A percentile compares a stretch with the other conserved stretches of the same genome.
Conservation (phyloP, 148 eudicot genomes). For the Camellia granthamiana region DNA sequence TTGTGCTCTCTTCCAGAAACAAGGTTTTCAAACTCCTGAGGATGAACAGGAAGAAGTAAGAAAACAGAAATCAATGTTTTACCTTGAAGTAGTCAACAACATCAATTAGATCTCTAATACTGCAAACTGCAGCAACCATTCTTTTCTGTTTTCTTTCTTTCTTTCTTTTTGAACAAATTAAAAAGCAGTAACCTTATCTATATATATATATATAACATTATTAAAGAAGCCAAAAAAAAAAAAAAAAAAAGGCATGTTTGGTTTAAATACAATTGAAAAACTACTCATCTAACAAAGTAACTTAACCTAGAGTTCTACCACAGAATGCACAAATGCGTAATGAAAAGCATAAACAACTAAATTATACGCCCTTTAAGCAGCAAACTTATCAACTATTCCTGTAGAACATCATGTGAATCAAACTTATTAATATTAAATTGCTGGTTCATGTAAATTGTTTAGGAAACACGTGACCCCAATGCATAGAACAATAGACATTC, state of each 20-base stretch:
- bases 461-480: neutral
- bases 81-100: neutral
- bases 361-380: neutral
- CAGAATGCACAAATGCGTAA: neutral
- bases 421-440: neutral
- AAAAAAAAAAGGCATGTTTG: neutral
- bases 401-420: neutral
- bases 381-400: neutral
- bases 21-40: slow-evolving; percentile 62
- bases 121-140: neutral
- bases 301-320: no score
- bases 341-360: neutral
- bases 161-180: neutral
- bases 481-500: neutral
- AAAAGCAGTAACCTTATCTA: neutral
- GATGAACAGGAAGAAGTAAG: slow-evolving; percentile 1
- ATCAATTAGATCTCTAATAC: neutral
- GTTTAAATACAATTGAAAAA: neutral
- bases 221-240: neutral
- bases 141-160: neutral
- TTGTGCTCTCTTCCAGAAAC: slow-evolving; percentile 77
- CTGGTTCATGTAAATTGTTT: neutral
- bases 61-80: neutral
- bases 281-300: neutral
- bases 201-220: neutral